Evolutionary conservation across 2,329 filamentous ascomycete genomes (phyloP), one percentile per base, ranked within the genome.

Genomic region (Beauveria caledonica): DNA sequence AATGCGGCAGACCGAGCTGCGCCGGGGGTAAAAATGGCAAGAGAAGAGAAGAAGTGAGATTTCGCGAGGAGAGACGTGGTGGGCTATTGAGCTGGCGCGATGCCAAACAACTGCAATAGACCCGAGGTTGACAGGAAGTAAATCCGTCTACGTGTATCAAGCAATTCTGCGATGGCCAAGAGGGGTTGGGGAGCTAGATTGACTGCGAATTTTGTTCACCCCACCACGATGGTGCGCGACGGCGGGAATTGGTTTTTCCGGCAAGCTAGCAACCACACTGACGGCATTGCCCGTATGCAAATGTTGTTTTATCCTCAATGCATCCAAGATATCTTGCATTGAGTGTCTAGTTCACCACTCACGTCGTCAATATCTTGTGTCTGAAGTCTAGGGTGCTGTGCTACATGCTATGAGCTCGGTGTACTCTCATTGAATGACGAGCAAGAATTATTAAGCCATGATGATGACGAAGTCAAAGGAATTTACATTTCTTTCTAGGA

Each of bases 1-100:
- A 73, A 68, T 80, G 83, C 78, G 66, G 84, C 85, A 88, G 85
- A 80, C 77, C 86, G 83, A 79, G 85, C 85, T 87, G 85, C 85
- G 77, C 77, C 72, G 70, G 76, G 75, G 71, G 74, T 73, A 76
- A 82, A 76, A 71, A 73, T 70, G 71, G 72, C 74, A 66, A 73
- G 65, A 81, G 82, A 84, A 86, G 77, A 69, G 79, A 84, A 84
- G 68, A 69, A 66, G 68, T 67, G 63, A 69, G 53, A 53, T 65
- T 65, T 66, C 67, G 64, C 63, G 63, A 67, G 55, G 67, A 66
- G 69, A 65, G 71, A 73, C 73, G 77, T 77, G 78, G 76, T 79
- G 72, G 65, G 66, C 64, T 67, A 64, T 27, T 48, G 42, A 49
- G 40, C 27, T 60, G 58, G 58, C 58, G 23, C n/a, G 21, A 36